Conservation (phyloP, 2,329 filamentous ascomycete species). For the Onygenales sp. region DNA sequence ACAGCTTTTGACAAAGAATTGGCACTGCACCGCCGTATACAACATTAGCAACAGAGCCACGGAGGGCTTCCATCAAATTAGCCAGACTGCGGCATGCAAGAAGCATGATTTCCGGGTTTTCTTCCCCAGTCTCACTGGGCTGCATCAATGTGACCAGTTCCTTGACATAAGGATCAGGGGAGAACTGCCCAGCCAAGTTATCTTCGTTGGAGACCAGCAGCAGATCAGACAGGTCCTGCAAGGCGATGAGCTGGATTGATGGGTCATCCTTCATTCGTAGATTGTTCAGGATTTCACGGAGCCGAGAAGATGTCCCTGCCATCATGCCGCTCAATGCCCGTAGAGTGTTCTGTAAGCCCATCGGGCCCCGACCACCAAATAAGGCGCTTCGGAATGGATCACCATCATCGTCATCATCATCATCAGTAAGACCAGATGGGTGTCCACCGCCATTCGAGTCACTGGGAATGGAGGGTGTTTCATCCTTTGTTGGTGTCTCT, state of each 20-base stretch:
- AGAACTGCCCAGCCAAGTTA: conserved; percentile 89
- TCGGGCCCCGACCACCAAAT: conserved; percentile 56
- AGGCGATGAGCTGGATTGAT: conserved; percentile 78
- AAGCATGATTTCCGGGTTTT: conserved; percentile 95
- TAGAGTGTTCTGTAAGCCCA: conserved; percentile 68
- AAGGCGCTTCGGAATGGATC: conserved; percentile 52
- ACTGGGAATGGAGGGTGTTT: conserved; percentile 49
- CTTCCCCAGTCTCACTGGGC: conserved; percentile 73
- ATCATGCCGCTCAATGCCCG: conserved; percentile 87
- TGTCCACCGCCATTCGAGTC: conserved; percentile 54
- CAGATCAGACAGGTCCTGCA: conserved; percentile 89
- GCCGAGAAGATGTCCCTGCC: conserved; percentile 67
- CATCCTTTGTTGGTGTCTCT: conserved; percentile 31
- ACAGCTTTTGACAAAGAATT: conserved; percentile 83
- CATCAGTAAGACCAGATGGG: conserved; percentile 35
- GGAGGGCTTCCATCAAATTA: conserved; percentile 94
- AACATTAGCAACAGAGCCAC: conserved; percentile 85
- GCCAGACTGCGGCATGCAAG: conserved; percentile 90
- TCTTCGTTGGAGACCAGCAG: conserved; percentile 93
- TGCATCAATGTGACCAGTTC: conserved; percentile 90
- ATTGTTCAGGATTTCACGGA: conserved; percentile 67
- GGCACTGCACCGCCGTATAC: conserved; percentile 97
- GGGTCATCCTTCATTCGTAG: conserved; percentile 76
- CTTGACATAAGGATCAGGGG: conserved; percentile 88
- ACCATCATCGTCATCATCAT: conserved; percentile 54